A percentile compares a stretch with the other conserved stretches of the same genome.
Evolutionary conservation across 169 alveolate species (phyloP).

Genomic region (Plasmodium yoelii): DNA sequence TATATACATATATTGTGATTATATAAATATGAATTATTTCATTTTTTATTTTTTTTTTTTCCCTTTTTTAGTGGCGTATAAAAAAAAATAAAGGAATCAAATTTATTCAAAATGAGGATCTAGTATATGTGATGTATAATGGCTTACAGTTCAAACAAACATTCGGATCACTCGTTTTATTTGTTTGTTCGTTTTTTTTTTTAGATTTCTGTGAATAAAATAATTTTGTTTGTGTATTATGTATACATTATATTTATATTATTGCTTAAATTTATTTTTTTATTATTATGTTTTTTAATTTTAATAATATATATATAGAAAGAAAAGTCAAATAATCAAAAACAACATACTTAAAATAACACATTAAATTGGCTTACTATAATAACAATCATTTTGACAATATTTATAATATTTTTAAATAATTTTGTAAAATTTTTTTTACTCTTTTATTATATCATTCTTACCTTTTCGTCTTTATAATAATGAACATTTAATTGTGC

Average conservation of each 20-base stretch:
- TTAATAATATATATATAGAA: not conserved
- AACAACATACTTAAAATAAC: constrained; percentile 2
- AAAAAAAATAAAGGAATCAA: constrained; percentile 28
- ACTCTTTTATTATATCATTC: not conserved
- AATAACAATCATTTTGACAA: not conserved
- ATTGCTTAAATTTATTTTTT: not conserved
- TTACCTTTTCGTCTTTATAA: constrained; percentile 29
- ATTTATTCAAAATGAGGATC: not conserved
- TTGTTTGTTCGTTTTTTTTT: constrained; percentile 13
- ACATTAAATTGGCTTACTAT: not conserved
- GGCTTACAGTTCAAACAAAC: constrained; percentile 30
- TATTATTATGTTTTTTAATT: constrained; percentile 12
- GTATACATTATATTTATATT: constrained; percentile 1
- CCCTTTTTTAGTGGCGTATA: constrained; percentile 23
- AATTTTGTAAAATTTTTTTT: not conserved
- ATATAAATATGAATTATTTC: not conserved
- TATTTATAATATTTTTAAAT: not conserved
- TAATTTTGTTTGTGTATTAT: constrained; percentile 12
- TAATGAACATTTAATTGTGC: constrained; percentile 61
- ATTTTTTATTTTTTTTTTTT: not conserved
- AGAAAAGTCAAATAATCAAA: not conserved
- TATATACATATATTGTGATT: not conserved
- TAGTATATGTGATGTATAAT: constrained; percentile 37
- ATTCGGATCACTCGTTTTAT: constrained; percentile 1
- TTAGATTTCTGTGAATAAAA: constrained; percentile 44